phyloP scores from a whole-genome alignment of 805 yeast genomes.

The Starmerella sirachaensis region DNA sequence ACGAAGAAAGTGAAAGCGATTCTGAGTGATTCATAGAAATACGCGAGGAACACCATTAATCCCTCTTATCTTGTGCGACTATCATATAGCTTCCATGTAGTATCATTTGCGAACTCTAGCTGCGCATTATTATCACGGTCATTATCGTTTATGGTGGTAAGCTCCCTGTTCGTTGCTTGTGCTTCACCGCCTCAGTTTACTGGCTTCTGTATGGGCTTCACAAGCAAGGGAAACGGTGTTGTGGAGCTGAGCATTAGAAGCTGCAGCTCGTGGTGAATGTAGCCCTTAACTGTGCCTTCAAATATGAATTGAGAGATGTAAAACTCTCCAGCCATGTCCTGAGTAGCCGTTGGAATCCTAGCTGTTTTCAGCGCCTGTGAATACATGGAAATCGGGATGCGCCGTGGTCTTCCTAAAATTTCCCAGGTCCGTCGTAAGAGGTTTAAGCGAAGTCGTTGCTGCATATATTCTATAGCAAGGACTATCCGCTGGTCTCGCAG shows the following conservation, averaged over 20 bases:
- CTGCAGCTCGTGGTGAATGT: slow-evolving; percentile 16
- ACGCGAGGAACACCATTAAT: too few relatives aligned
- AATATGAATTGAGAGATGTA: slow-evolving; percentile 17
- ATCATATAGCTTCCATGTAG: too few relatives aligned
- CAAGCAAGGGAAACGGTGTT: slow-evolving; percentile 20
- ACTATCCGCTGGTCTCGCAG: slow-evolving; percentile 15
- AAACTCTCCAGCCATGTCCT: slow-evolving; percentile 15
- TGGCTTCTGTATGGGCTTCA: not conserved
- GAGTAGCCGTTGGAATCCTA: slow-evolving; percentile 4
- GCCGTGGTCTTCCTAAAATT: slow-evolving; percentile 10
- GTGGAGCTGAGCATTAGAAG: slow-evolving; percentile 19
- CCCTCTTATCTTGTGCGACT: too few relatives aligned
- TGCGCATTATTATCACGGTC: too few relatives aligned
- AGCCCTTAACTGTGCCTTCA: slow-evolving; percentile 21
- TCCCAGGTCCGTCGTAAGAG: slow-evolving; percentile 17
- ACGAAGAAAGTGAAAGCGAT: slow-evolving; percentile 11
- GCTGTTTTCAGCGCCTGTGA: slow-evolving; percentile 9
- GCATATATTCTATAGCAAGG: slow-evolving; percentile 15
- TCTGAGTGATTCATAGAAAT: too few relatives aligned
- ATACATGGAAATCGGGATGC: slow-evolving; percentile 10
- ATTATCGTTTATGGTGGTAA: too few relatives aligned
- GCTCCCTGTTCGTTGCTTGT: not conserved
- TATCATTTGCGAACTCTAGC: too few relatives aligned
- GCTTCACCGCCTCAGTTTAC: not conserved
- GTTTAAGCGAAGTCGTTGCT: slow-evolving; percentile 10